Percentiles rank a stretch among this genome's conserved stretches.
Conservation (phyloP, 208 protist genomes). For the Phytomonas francai region DNA sequence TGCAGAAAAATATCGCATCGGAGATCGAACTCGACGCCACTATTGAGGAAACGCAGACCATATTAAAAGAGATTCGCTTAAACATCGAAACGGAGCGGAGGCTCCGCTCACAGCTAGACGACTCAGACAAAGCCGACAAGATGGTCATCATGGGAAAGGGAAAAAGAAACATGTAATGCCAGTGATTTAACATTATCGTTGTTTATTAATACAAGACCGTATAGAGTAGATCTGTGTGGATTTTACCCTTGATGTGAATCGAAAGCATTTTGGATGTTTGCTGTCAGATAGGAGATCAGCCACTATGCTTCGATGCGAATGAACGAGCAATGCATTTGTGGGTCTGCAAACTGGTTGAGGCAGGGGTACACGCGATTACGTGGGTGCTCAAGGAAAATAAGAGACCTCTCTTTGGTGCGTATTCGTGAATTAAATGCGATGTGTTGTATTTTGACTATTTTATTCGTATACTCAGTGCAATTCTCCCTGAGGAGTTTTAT, state of each 20-base stretch:
- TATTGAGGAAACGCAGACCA: slow-evolving; percentile 48
- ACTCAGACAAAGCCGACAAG: slow-evolving; percentile 17
- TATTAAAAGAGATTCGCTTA: slow-evolving; percentile 52
- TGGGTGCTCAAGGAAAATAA: background rate
- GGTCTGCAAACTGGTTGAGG: background rate
- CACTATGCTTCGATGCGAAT: background rate
- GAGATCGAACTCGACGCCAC: slow-evolving; percentile 25
- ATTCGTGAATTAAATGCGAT: background rate
- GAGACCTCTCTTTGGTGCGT: background rate
- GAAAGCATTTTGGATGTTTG: background rate
- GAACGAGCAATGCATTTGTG: background rate
- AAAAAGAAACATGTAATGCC: background rate
- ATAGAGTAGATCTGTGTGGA: background rate
- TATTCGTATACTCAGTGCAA: background rate
- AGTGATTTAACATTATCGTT: no score
- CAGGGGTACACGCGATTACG: background rate
- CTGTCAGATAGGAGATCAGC: background rate
- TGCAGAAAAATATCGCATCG: slow-evolving; percentile 30
- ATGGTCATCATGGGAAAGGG: slow-evolving; percentile 21
- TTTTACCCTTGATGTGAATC: background rate
- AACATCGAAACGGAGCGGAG: slow-evolving; percentile 38
- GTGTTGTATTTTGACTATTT: background rate
- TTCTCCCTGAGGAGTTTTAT: background rate
- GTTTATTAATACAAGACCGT: no score
- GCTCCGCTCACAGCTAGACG: slow-evolving; percentile 26